A percentile compares a stretch with the other conserved stretches of the same genome.
These are phyloP conservation scores for Ensete glaucum DNA, from an alignment of 176 grass and related monocot species.

Conservation along the genomic window DNA sequence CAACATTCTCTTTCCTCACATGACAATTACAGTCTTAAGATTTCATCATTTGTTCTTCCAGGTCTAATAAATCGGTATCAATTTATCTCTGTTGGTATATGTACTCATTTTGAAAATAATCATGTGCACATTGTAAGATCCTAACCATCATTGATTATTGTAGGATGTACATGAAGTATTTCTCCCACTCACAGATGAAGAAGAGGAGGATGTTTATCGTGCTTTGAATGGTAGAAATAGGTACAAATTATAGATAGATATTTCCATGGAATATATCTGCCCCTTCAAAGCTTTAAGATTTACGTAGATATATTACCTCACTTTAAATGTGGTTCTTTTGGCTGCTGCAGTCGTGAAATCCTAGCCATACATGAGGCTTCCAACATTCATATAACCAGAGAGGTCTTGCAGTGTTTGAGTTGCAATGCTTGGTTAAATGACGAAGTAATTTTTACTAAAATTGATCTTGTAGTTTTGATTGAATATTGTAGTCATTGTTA, in stretches of 20 bases:
- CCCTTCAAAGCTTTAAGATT: no score
- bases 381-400: constrained; percentile 73
- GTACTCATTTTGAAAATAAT: background rate
- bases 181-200: constrained; percentile 47
- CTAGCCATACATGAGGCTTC: constrained; percentile 44
- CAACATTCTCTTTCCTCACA: background rate
- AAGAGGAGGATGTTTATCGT: constrained; percentile 33
- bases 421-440: constrained; percentile 57
- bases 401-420: constrained; percentile 59
- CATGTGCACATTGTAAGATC: background rate
- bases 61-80: background rate
- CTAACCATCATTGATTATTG: constrained; percentile 11
- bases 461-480: constrained; percentile 4
- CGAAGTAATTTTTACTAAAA: constrained; percentile 40
- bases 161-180: constrained; percentile 47
- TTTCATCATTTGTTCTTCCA: background rate
- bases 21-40: background rate
- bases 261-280: background rate
- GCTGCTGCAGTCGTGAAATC: constrained; percentile 35
- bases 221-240: constrained; percentile 52
- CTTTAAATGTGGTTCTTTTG: background rate
- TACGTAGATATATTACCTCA: background rate
- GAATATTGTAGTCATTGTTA: background rate
- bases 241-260: constrained; percentile 17
- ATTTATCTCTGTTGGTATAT: background rate